Evolutionary conservation across 176 grass and related monocot genomes (phyloP), one percentile per base, ranked within the genome.

Genomic region (Eleusine coracana): DNA sequence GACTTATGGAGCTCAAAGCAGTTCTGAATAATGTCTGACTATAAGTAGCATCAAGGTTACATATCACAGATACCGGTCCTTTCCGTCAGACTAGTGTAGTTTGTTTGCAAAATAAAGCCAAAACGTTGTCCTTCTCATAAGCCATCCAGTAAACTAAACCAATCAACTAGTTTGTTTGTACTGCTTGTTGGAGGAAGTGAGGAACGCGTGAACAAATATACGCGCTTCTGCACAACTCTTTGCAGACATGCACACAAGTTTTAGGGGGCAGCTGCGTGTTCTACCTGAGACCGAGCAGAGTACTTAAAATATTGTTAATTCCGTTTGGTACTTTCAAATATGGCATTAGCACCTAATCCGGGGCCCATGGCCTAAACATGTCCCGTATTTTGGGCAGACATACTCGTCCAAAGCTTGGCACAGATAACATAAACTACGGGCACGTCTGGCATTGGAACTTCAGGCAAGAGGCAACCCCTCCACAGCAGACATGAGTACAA

Each of bases 401-500:
- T 52, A 68, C 80, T 86, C 75, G 31, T 78, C 25, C 46, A 74
- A 86, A 70, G 69, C 20, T 27, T 75, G 62, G 84, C 84, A 83
- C 9, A 64, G 74, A 65, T 38, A 28, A 49, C 74, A 86, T 86
- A 87, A 87, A 87, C 61, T 79, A 86, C 21, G 41, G 41, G 14
- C 6, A 83, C 25, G 16, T 46, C 25, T 68, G 83, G 84, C 74
- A 75, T 90, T 77, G 68, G 74, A 62, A 83, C 74, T 86, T 63
- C 66, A 83, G 80, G 41, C 23, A 82, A 66, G n/a, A n/a, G n/a
- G n/a, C n/a, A n/a, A n/a, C 60, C 66, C 78, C 58, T 85, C 54
- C 51, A 36, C 62, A 62, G 67, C 66, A 90, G 88, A 90, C 88
- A 90, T 87, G 78, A 86, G 66, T 66, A 67, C 88, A n/a, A 20